These are phyloP conservation scores for Solanum gracilifrons DNA, from an alignment of 257 asterid species.

Conservation along the genomic window DNA sequence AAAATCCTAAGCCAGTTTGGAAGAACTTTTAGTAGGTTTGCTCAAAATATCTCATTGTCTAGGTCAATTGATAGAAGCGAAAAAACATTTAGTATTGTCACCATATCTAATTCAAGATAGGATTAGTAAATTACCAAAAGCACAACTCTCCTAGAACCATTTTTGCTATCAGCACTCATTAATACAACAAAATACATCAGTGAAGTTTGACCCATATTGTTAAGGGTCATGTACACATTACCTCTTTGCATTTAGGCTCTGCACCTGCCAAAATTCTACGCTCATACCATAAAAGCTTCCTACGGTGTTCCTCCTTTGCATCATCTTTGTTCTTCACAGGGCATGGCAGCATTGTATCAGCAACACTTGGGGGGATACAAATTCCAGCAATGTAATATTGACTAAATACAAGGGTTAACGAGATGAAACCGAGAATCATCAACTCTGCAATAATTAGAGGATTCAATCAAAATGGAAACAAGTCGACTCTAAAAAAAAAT, in stretches of 20 bases:
- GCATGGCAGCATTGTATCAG: conserved; percentile 75
- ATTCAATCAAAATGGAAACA: background rate
- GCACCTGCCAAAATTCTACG: conserved; percentile 38
- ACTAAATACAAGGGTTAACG: conserved; percentile 66
- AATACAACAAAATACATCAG: background rate
- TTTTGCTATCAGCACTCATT: background rate
- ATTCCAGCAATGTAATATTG: conserved; percentile 81
- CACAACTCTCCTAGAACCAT: background rate
- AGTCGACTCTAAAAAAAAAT: background rate
- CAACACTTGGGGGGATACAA: conserved; percentile 66
- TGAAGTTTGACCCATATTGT: background rate
- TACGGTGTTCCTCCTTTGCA: conserved; percentile 13
- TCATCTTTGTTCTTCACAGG: background rate
- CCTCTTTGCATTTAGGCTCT: conserved; percentile 35
- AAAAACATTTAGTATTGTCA: background rate
- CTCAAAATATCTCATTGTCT: background rate
- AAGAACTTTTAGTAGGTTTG: background rate
- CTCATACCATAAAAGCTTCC: conserved; percentile 49
- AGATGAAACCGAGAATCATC: conserved; percentile 96
- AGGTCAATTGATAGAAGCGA: background rate
- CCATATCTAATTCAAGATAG: background rate
- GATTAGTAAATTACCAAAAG: background rate
- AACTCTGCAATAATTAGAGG: conserved; percentile 50
- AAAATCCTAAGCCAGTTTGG: background rate
- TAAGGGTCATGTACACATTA: conserved; percentile 2